These are phyloP conservation scores for Falciphora oryzae DNA, from an alignment of 2,329 filamentous ascomycete species.

Conservation along the genomic window DNA sequence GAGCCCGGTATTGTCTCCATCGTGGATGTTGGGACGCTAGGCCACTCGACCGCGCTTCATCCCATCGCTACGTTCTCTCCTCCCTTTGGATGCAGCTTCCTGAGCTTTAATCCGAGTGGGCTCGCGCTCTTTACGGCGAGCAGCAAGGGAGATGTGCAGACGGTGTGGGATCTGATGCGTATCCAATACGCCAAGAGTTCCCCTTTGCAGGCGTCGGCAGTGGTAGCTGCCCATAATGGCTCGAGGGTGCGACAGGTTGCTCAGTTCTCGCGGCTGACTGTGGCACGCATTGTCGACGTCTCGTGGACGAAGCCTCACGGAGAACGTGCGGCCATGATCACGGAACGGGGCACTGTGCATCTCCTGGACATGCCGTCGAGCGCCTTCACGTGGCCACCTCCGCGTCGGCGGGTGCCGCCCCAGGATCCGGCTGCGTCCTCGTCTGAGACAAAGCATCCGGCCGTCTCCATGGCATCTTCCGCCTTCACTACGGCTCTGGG, in stretches of 20 bases:
- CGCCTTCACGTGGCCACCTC: slow-evolving; percentile 83
- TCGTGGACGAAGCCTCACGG: slow-evolving; percentile 78
- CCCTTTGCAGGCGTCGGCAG: slow-evolving; percentile 45
- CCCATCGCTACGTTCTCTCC: slow-evolving; percentile 67
- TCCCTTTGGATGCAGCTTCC: slow-evolving; percentile 70
- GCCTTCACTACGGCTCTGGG: slow-evolving; percentile 65
- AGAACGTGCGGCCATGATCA: slow-evolving; percentile 81
- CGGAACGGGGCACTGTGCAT: slow-evolving; percentile 92
- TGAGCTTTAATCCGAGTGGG: slow-evolving; percentile 72
- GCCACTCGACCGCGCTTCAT: slow-evolving; percentile 45
- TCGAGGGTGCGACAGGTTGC: slow-evolving; percentile 75
- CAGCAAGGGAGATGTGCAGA: slow-evolving; percentile 77
- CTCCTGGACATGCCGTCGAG: slow-evolving; percentile 79
- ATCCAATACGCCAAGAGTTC: slow-evolving; percentile 59
- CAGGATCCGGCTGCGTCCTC: slow-evolving; percentile 38
- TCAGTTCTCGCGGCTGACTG: slow-evolving; percentile 85
- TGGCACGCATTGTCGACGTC: slow-evolving; percentile 84
- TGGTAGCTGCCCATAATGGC: slow-evolving; percentile 38
- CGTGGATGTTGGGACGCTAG: slow-evolving; percentile 61
- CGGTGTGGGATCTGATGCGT: slow-evolving; percentile 72
- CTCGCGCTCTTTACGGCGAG: slow-evolving; percentile 72
- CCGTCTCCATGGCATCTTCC: slow-evolving; percentile 65
- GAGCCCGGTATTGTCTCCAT: slow-evolving; percentile 73
- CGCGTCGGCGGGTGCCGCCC: slow-evolving; percentile 43
- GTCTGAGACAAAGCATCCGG: slow-evolving; percentile 44